phyloP scores from a whole-genome alignment of 2,329 filamentous ascomycete genomes.

The Dactylellina cionopaga region DNA sequence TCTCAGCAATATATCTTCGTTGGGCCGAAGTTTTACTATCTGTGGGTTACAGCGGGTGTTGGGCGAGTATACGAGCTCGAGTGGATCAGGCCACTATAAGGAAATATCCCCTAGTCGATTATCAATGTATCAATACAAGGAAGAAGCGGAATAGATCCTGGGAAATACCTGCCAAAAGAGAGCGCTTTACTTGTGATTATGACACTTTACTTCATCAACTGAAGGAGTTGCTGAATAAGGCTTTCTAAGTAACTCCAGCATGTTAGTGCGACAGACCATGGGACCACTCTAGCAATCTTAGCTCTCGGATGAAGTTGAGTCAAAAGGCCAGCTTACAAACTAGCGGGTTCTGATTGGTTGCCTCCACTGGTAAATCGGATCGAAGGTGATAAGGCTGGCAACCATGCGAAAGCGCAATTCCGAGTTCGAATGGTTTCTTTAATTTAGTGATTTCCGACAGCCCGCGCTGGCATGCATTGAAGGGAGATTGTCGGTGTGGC shows the following conservation, averaged over 20 bases:
- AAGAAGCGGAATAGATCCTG: no score
- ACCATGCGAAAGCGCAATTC: no score
- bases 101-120: background rate
- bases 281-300: constrained; percentile 5
- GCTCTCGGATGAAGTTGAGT: constrained; percentile 5
- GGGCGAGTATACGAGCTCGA: background rate
- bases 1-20: constrained; percentile 26
- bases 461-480: no score
- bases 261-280: background rate
- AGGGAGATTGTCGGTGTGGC: no score
- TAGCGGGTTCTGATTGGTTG: constrained; percentile 1
- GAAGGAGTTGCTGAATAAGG: no score
- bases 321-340: constrained; percentile 19
- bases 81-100: constrained; percentile 51
- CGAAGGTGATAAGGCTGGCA: no score
- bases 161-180: background rate
- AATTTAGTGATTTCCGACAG: no score
- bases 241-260: constrained; percentile 4
- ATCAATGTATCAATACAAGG: background rate
- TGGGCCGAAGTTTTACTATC: background rate
- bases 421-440: no score
- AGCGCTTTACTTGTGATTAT: constrained; percentile 4
- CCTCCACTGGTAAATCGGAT: background rate
- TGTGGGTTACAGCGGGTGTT: background rate
- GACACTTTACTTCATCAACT: no score